phyloP scores from a whole-genome alignment of 805 yeast genomes.

The Nakazawaea anatomiae region DNA sequence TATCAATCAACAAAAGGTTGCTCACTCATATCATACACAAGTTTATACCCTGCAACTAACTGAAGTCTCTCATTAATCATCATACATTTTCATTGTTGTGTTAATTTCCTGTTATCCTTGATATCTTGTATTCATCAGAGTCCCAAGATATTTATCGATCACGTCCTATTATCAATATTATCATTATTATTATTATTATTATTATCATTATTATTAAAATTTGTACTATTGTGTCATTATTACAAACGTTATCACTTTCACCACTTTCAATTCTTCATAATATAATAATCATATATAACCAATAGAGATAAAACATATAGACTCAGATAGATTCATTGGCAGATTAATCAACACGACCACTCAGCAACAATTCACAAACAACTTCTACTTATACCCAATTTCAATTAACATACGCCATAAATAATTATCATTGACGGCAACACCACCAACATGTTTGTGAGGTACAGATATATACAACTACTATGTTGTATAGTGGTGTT shows the following conservation, averaged over 20 bases:
- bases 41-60: slow-evolving; percentile 4
- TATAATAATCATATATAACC: too few relatives aligned
- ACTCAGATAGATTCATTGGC: background rate
- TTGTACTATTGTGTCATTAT: background rate
- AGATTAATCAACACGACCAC: too few relatives aligned
- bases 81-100: background rate
- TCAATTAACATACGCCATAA: too few relatives aligned
- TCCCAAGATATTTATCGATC: background rate
- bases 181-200: background rate
- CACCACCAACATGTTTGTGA: background rate
- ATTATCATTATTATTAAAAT: background rate
- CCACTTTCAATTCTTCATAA: background rate
- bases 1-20: background rate
- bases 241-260: background rate
- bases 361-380: too few relatives aligned
- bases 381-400: too few relatives aligned
- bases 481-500: background rate
- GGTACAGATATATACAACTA: background rate
- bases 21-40: background rate
- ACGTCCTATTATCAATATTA: background rate
- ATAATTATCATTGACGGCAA: too few relatives aligned
- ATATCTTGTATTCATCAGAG: background rate
- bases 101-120: background rate
- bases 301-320: background rate
- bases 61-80: slow-evolving; percentile 8